phyloP scores from a whole-genome alignment of 169 alveolate species.

The Cryptosporidium ubiquitum region DNA sequence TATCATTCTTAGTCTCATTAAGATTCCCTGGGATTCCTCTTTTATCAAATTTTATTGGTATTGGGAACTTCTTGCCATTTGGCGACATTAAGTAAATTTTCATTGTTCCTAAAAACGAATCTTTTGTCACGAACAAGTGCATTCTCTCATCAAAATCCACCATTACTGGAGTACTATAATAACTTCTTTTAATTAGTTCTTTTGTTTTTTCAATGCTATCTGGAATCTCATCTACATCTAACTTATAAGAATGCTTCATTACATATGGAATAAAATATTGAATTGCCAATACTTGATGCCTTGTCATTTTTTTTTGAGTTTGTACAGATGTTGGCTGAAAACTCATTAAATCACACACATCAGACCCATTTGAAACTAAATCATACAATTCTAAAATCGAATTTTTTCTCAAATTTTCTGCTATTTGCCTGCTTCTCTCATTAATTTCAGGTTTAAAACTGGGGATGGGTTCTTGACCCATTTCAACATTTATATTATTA shows the following conservation, averaged over 20 bases:
- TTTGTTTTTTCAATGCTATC: neutral
- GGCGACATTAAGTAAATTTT: conserved; percentile 8
- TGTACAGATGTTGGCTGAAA: conserved; percentile 9
- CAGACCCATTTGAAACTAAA: conserved; percentile 38
- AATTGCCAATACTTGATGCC: conserved; percentile 46
- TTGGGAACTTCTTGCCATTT: conserved; percentile 45
- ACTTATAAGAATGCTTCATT: conserved; percentile 14
- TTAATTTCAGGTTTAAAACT: conserved; percentile 54
- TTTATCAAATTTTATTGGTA: conserved; percentile 43
- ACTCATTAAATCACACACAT: conserved; percentile 29
- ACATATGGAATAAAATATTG: conserved; percentile 69
- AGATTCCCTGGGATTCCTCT: neutral
- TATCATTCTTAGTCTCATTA: neutral
- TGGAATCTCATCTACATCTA: conserved; percentile 38
- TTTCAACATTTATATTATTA: neutral
- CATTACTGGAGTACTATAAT: conserved; percentile 18
- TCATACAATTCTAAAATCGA: conserved; percentile 52
- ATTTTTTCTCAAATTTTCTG: conserved; percentile 17
- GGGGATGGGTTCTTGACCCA: neutral
- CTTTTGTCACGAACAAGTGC: conserved; percentile 1
- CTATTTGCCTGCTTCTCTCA: conserved; percentile 44
- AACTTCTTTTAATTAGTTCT: neutral
- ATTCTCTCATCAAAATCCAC: conserved; percentile 39
- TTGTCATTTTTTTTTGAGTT: conserved; percentile 22
- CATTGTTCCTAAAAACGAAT: conserved; percentile 36